Evolutionary conservation across 192 early-diverging fungal species (phyloP), one percentile per base, ranked within the genome.

Genomic region (Dimargaris cristalligena): DNA sequence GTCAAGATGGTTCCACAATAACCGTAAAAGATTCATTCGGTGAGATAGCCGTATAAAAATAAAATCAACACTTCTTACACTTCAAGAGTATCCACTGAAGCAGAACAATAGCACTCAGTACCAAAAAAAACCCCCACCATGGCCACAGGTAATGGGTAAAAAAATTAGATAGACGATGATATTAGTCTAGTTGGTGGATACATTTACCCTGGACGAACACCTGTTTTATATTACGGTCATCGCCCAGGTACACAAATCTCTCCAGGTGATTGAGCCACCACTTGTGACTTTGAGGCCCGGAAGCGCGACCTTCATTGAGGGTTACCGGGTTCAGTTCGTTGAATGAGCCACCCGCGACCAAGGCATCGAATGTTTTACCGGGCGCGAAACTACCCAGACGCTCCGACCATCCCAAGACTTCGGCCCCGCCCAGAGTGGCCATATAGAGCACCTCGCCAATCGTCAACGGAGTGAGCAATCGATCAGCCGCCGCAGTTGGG

Each of bases 301-400:
- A n/a, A 13, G 34, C 33, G n/a, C n/a, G 8, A 18, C 13, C 26
- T 18, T 20, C 14, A 3, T 3, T 25, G 20, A 44, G 29, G 50
- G 88, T 82, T 1, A 92, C 70, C 2, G 78, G 64, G 28, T 22
- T 32, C 75, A 64, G 23, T 63, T 58, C 16, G 65, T 64, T 34
- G 63, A 59, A 44, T 60, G 38, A 9, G 69, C 47, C 71, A 85
- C 78, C 10, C 87, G 71, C 34, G 35, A 92, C 71, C 30, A 97
- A 72, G 18, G 94, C 94, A 70, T 97, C 94, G 77, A 97, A 92
- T 25, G 88, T 76, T 68, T 97, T 97, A 30, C 88, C 90, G 11
- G 68, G 62, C 34, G 71, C 67, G 67, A 97, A 90, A 62, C 84
- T 91, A n/a, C 94, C 94, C 23, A 92, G 75, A 4, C 62, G 63